Evolutionary conservation across 1,284 basidiomycete genomes (phyloP), one percentile per base, ranked within the genome.

Genomic region (Schizopora paradoxa): DNA sequence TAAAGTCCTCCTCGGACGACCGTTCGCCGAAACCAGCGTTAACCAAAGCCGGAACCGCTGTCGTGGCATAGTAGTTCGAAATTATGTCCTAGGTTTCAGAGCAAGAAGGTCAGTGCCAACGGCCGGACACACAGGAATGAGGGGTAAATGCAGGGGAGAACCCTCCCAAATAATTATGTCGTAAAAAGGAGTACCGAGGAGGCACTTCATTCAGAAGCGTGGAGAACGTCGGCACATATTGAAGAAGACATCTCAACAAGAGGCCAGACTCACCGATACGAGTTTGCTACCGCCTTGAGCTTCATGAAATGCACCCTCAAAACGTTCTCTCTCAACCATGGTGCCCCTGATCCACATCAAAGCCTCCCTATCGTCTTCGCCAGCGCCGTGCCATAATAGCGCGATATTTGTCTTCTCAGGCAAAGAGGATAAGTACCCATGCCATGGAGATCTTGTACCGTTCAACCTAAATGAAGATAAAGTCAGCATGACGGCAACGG

Each of bases 401-500:
- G 82, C 82, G 33, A 87, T 69, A 41, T 77, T 74, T 16, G 81
- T 73, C 4, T 61, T 57, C 32, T 64, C 59, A 41, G 48, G 51
- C 6, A 90, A 67, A 10, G 81, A 80, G 54, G 79, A 73, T 10
- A 90, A 56, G 62, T 89, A 90, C 32, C 73, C 76, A 54, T 62
- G 68, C 83, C 84, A 90, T 41, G 65, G 66, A 4, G 86, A 88
- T 23, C 49, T 43, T 19, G 54, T 38, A 18, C 69, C 71, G 41
- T 57, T 63, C 26, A 64, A 62, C 59, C 67, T 74, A 10, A 7
- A 25, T 35, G 16, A 27, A 25, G 13, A 14, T 8, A 19, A 18
- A n/a, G 22, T 32, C 33, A 26, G 13, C 33, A 44, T 23, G 2
- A 23, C 22, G 19, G 36, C 21, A 22, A n/a, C 23, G 22, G 18